These are phyloP conservation scores for Corchorus capsularis DNA, from an alignment of 345 rosid genomes.

Conservation along the genomic window DNA sequence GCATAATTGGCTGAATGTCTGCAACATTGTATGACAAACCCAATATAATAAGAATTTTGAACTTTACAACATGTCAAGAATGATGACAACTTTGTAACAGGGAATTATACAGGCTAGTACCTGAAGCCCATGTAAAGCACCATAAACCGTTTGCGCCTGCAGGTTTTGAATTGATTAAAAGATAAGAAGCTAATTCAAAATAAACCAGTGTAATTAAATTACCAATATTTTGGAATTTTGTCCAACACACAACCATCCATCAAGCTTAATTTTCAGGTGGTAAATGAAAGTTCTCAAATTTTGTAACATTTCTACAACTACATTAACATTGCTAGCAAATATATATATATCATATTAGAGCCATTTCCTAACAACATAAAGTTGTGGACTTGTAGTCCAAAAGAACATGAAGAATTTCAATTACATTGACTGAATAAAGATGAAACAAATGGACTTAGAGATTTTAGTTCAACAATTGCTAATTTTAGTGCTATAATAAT, in stretches of 20 bases:
- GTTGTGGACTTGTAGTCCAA: too few species aligned
- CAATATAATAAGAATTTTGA: conserved; percentile 11
- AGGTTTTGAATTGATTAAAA: conserved; percentile 21
- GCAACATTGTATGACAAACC: conserved; percentile 29
- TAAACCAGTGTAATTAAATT: not conserved
- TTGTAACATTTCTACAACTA: not conserved
- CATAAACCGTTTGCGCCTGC: conserved; percentile 71
- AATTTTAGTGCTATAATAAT: too few species aligned
- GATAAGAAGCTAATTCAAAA: not conserved
- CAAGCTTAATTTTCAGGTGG: not conserved
- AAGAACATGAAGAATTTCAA: not conserved
- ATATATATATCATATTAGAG: too few species aligned
- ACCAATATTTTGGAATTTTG: not conserved
- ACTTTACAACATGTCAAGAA: not conserved
- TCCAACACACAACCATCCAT: not conserved
- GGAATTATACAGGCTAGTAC: conserved; percentile 33
- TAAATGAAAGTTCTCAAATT: not conserved
- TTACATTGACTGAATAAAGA: not conserved
- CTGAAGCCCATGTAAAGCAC: conserved; percentile 80
- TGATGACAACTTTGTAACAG: not conserved
- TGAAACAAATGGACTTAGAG: too few species aligned
- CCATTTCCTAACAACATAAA: too few species aligned
- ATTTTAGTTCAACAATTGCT: too few species aligned
- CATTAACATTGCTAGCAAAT: not conserved
- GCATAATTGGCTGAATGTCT: conserved; percentile 83